phyloP scores from a whole-genome alignment of 192 early-diverging fungal genomes.

The Lunasporangiospora selenospora region DNA sequence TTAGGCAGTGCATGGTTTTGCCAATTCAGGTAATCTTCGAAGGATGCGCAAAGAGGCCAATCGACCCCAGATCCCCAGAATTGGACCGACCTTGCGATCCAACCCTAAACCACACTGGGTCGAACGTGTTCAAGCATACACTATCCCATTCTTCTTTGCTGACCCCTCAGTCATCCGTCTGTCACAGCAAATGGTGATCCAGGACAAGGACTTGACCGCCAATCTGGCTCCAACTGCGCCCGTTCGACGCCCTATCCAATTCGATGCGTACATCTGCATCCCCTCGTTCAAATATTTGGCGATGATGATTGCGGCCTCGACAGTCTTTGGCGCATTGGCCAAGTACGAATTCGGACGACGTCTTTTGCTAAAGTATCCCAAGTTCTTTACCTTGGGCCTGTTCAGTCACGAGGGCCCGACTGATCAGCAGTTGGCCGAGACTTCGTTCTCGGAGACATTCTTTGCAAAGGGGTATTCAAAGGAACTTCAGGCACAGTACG shows the following conservation, averaged over 20 bases:
- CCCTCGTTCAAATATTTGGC: slow-evolving; percentile 51
- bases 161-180: slow-evolving; percentile 58
- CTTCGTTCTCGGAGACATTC: slow-evolving; percentile 60
- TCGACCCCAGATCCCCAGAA: slow-evolving; percentile 47
- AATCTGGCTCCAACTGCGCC: slow-evolving; percentile 31
- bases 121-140: slow-evolving; percentile 54
- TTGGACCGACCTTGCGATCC: slow-evolving; percentile 57
- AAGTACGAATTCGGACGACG: slow-evolving; percentile 59
- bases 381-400: slow-evolving; percentile 63
- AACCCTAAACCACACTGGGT: slow-evolving; percentile 55
- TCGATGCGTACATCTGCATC: slow-evolving; percentile 65
- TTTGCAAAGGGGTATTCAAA: slow-evolving; percentile 59
- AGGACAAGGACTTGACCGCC: slow-evolving; percentile 41
- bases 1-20: slow-evolving; percentile 53
- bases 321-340: slow-evolving; percentile 57
- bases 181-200: slow-evolving; percentile 59
- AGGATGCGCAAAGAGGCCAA: slow-evolving; percentile 52
- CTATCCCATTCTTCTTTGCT: slow-evolving; percentile 59
- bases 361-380: slow-evolving; percentile 62
- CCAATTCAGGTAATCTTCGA: slow-evolving; percentile 48
- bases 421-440: slow-evolving; percentile 59
- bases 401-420: slow-evolving; percentile 64
- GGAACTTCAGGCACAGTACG: slow-evolving; percentile 19
- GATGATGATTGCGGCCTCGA: slow-evolving; percentile 44
- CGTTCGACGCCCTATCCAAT: slow-evolving; percentile 70